Percentiles rank a stretch among this genome's conserved stretches.
phyloP scores from a whole-genome alignment of 208 protist species.

The Naegleria fowleri region DNA sequence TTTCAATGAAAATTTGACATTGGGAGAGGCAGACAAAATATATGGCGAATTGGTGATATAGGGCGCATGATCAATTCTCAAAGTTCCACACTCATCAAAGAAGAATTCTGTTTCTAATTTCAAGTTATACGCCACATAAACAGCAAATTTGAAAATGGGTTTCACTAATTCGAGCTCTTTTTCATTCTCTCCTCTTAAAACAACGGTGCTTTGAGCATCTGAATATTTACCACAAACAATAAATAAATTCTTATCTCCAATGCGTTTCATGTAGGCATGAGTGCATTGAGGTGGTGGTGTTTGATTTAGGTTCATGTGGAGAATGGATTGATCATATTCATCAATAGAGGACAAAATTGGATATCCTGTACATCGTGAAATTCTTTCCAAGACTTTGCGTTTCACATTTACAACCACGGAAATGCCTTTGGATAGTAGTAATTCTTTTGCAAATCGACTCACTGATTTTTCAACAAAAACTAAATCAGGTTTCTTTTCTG shows the following conservation, averaged over 20 bases:
- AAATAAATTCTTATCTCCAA: background rate
- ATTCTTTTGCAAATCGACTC: background rate
- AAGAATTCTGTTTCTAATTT: conserved; percentile 27
- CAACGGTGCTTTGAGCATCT: background rate
- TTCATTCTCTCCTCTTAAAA: conserved; percentile 7
- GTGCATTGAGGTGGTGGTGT: background rate
- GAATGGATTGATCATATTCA: background rate
- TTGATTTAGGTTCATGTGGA: background rate
- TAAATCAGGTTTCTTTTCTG: conserved; percentile 18
- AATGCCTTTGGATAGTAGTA: background rate
- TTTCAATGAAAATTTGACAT: background rate
- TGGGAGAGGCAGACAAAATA: background rate
- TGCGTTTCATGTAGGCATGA: background rate
- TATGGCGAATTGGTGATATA: too few species aligned
- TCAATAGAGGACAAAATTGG: background rate
- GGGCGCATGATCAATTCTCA: too few species aligned
- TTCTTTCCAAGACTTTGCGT: background rate
- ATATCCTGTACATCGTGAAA: background rate
- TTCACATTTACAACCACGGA: background rate
- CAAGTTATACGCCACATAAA: conserved; percentile 9
- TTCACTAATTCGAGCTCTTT: background rate
- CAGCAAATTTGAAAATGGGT: background rate
- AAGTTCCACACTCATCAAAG: conserved; percentile 13
- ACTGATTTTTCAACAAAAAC: background rate
- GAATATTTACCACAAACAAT: background rate